Percentiles rank a stretch among this genome's conserved stretches.
phyloP scores from a whole-genome alignment of 2,329 filamentous ascomycete species.

The Aciculosporium take region DNA sequence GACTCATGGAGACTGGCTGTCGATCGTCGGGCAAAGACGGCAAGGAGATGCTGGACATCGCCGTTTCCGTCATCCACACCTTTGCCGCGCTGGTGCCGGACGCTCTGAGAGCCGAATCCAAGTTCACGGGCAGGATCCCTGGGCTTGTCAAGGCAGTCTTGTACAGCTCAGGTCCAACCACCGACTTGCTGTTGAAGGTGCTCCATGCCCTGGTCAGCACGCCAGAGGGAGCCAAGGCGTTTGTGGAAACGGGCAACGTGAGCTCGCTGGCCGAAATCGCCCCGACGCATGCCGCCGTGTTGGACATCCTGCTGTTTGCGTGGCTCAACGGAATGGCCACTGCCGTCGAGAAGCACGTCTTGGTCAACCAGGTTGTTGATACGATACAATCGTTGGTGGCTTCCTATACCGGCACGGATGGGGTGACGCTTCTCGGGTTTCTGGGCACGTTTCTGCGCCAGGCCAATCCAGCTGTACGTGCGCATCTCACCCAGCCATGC shows the following conservation, averaged over 20 bases:
- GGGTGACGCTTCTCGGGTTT: conserved; percentile 43
- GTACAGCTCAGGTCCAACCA: conserved; percentile 39
- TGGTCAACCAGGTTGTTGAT: conserved; percentile 29
- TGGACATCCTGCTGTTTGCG: conserved; percentile 41
- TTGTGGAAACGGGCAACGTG: conserved; percentile 36
- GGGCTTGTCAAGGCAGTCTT: conserved; percentile 38
- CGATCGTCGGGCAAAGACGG: conserved; percentile 28
- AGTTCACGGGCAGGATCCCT: conserved; percentile 38
- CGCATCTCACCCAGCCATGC: too few species aligned
- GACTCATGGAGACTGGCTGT: conserved; percentile 42
- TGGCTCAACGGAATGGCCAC: conserved; percentile 37
- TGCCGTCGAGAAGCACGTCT: conserved; percentile 15
- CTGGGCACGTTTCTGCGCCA: conserved; percentile 37
- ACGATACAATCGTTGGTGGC: conserved; percentile 34
- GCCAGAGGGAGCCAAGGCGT: conserved; percentile 32
- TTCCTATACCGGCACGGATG: conserved; percentile 45
- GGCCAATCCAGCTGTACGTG: conserved; percentile 32
- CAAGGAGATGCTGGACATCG: conserved; percentile 48
- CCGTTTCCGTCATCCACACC: conserved; percentile 47
- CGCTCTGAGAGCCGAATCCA: conserved; percentile 26
- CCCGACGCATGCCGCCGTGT: conserved; percentile 34
- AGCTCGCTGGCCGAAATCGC: conserved; percentile 43
- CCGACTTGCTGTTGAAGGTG: conserved; percentile 38
- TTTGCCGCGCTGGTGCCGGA: conserved; percentile 45
- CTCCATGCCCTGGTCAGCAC: conserved; percentile 41